Conservation (phyloP, 2,329 filamentous ascomycete genomes). For the Aspergillus aculeatinus region DNA sequence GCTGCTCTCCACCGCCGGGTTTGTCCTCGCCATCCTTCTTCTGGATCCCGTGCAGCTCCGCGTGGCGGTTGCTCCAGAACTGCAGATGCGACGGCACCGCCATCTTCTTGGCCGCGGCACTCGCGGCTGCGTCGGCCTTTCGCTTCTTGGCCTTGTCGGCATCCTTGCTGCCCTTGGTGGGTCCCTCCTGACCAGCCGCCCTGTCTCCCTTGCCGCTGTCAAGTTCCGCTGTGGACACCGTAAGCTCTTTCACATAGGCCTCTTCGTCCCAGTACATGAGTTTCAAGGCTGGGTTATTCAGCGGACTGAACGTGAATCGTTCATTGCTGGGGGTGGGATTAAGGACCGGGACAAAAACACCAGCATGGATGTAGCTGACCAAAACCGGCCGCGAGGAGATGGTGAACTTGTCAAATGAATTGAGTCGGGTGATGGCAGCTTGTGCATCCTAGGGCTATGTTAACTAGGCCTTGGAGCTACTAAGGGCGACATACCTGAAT, state of each 20-base stretch:
- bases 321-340: constrained; percentile 59
- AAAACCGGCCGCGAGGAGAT: constrained; percentile 71
- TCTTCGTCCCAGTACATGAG: constrained; percentile 76
- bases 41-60: constrained; percentile 60
- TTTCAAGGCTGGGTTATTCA: constrained; percentile 66
- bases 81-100: constrained; percentile 65
- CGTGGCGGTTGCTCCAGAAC: constrained; percentile 70
- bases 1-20: constrained; percentile 8
- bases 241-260: constrained; percentile 66
- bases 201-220: constrained; percentile 30
- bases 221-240: constrained; percentile 56
- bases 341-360: constrained; percentile 75
- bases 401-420: constrained; percentile 71
- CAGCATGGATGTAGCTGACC: constrained; percentile 76
- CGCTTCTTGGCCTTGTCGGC: constrained; percentile 47
- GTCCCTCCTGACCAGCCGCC: constrained; percentile 19
- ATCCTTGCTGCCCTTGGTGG: constrained; percentile 39
- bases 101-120: constrained; percentile 43
- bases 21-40: constrained; percentile 33
- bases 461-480: constrained; percentile 1
- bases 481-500: constrained; percentile 50
- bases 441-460: constrained; percentile 58
- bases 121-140: constrained; percentile 45
- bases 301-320: constrained; percentile 66
- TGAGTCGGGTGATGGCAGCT: constrained; percentile 70